Base-by-base conservation (phyloP, 2,329 filamentous ascomycete species). In the Paraphaeosphaeria minitans region DNA sequence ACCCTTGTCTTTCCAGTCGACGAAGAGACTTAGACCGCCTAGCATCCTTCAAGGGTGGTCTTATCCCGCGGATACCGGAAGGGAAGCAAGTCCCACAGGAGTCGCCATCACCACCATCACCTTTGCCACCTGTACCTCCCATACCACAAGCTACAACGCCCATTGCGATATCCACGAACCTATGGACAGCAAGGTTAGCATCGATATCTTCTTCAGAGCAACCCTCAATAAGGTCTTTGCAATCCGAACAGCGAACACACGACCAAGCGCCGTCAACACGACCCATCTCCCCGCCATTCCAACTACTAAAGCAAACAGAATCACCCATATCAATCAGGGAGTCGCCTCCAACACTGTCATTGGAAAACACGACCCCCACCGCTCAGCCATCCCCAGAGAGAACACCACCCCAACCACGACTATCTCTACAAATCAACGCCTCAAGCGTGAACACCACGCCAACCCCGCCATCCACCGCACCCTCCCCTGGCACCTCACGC, bases 61-160 rank as follows among this genome's bases (percentile, higher is more conserved):
- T 59, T 1, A 60, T 66, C 33, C 60, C 59, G 19, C 58, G 60
- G 16, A 67, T 69, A 35, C 50, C 61, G 1, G 63, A 66, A 57
- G 62, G 53, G n/a, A 59, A 49, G 31, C 48, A 49, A 19, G 22
- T 58, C 21, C 45, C 61, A 35, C 12, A 39, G 31, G 14, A 53
- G 35, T 3, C 24, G 2, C 14, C 39, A 12, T 35, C 51, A 53
- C 33, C 50, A 27, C 27, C 43, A 47, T 27, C 55, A 13, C n/a
- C 31, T 6, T 22, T 39, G 39, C 49, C 42, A 29, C 49, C 43
- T 24, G 48, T 21, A 37, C 54, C 43, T 29, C 14, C 12, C 10
- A 14, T 48, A 24, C 47, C 29, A 31, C 29, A 31, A 31, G 29
- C 50, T 37, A 45, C 22, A 4, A 13, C 33, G 13, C 19, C 46